Evolutionary conservation across 768 basidiomycete genomes (phyloP).

Genomic region (Hygrophorus russula): DNA sequence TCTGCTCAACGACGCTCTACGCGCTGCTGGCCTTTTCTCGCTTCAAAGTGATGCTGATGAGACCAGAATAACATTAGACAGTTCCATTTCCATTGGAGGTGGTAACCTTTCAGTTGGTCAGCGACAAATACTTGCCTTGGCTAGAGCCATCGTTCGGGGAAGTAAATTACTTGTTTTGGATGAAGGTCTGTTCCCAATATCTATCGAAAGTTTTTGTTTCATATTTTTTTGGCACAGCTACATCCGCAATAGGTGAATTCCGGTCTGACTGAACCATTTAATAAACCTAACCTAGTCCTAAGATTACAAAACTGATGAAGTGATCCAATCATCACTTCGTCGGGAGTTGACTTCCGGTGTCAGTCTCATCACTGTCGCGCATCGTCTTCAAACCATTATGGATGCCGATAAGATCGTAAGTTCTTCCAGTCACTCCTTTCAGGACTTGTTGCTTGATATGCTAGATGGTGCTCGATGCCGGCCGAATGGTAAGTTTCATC

Average conservation of each 20-base stretch:
- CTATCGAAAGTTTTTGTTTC: too few species aligned
- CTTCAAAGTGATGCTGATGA: conserved; percentile 31
- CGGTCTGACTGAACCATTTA: too few species aligned
- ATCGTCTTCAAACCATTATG: conserved; percentile 42
- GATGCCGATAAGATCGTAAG: conserved; percentile 31
- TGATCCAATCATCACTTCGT: conserved; percentile 9
- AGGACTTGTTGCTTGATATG: not conserved
- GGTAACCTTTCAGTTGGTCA: conserved; percentile 71
- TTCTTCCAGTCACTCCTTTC: not conserved
- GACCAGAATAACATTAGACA: conserved; percentile 38
- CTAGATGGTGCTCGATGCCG: conserved; percentile 32
- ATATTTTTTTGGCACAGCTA: conserved; percentile 19
- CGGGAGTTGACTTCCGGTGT: conserved; percentile 4
- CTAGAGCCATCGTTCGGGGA: conserved; percentile 46
- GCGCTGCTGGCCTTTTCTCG: conserved; percentile 29
- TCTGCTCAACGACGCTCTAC: conserved; percentile 25
- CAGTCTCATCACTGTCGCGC: conserved; percentile 27
- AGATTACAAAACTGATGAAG: conserved; percentile 9
- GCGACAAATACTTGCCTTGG: conserved; percentile 57
- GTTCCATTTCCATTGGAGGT: conserved; percentile 39
- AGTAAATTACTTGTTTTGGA: conserved; percentile 53
- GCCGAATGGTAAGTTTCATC: conserved; percentile 19
- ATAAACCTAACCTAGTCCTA: not conserved
- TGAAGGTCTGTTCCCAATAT: conserved; percentile 45
- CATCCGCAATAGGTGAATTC: conserved; percentile 35